Conservation (phyloP, 352 stramenopile species). For the Phytopythium cucurbitacearum region DNA sequence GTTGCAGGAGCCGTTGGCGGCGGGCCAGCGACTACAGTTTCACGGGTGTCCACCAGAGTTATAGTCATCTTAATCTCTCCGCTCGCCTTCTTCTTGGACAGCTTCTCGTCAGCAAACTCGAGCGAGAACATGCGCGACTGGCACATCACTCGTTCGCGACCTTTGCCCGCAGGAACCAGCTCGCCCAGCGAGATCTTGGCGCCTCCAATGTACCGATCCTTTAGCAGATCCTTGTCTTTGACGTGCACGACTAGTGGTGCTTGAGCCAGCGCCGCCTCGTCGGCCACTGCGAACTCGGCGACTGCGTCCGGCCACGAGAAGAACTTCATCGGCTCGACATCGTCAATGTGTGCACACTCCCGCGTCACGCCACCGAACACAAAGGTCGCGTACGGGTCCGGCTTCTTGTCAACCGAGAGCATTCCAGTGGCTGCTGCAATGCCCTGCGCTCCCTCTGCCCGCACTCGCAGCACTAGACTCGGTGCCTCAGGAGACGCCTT, state of each 20-base stretch:
- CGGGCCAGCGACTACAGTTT: background rate
- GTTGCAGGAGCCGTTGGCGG: background rate
- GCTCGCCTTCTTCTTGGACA: conserved; percentile 20
- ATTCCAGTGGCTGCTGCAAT: conserved; percentile 23
- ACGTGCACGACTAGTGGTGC: conserved; percentile 29
- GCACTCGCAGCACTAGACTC: conserved; percentile 18
- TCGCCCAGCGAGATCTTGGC: conserved; percentile 22
- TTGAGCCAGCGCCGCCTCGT: conserved; percentile 10
- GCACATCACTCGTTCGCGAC: conserved; percentile 16
- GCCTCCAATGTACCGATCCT: conserved; percentile 47
- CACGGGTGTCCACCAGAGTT: conserved; percentile 19
- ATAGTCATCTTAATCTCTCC: conserved; percentile 45
- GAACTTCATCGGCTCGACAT: conserved; percentile 37
- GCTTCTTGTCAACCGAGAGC: conserved; percentile 29
- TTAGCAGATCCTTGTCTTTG: conserved; percentile 42
- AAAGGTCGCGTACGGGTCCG: conserved; percentile 42
- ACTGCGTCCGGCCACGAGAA: conserved; percentile 43
- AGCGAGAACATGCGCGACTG: conserved; percentile 25
- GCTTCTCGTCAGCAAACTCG: conserved; percentile 37
- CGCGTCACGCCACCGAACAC: conserved; percentile 22
- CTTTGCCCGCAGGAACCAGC: conserved; percentile 8
- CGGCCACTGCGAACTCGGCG: conserved; percentile 25
- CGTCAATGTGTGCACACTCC: conserved; percentile 24
- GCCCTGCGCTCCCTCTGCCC: conserved; percentile 30
- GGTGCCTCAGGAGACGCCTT: background rate